Conservation (phyloP, 345 rosid species). For the Hibiscus syriacus region DNA sequence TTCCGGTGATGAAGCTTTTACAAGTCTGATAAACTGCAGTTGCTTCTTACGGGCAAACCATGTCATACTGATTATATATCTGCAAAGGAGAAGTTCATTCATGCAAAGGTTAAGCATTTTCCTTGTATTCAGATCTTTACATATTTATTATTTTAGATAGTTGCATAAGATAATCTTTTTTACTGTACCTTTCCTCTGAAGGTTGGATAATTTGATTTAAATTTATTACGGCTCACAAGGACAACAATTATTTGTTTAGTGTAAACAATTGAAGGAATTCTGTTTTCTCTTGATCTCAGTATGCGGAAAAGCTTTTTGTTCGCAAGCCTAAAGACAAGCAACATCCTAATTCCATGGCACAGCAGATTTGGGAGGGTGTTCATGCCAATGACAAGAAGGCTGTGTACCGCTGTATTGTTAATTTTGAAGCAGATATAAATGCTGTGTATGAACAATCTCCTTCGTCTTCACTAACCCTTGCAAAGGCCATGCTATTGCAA, state of each 20-base stretch:
- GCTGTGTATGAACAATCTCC: constrained; percentile 51
- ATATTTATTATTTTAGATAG: not conserved
- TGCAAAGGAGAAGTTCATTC: constrained; percentile 94
- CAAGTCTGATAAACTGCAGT: constrained; percentile 56
- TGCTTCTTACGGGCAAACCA: constrained; percentile 55
- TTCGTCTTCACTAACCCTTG: constrained; percentile 67
- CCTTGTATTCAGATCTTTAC: constrained; percentile 13
- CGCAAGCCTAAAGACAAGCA: constrained; percentile 61
- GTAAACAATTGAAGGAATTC: constrained; percentile 2
- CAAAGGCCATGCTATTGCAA: constrained; percentile 72
- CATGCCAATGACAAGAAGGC: constrained; percentile 86
- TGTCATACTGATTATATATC: constrained; percentile 66
- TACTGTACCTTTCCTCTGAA: not conserved
- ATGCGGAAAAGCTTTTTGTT: constrained; percentile 84
- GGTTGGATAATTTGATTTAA: not conserved
- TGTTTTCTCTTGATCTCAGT: constrained; percentile 39
- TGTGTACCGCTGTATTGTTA: constrained; percentile 72
- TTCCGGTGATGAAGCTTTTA: constrained; percentile 34
- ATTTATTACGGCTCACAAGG: not conserved
- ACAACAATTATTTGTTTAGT: not conserved
- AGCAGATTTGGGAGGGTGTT: constrained; percentile 87
- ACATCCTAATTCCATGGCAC: constrained; percentile 43
- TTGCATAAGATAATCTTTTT: not conserved
- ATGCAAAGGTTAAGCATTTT: constrained; percentile 63
- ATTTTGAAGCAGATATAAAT: constrained; percentile 68